Evolutionary conservation across 2,329 filamentous ascomycete species (phyloP).

Genomic region (Sclerotinia trifoliorum): DNA sequence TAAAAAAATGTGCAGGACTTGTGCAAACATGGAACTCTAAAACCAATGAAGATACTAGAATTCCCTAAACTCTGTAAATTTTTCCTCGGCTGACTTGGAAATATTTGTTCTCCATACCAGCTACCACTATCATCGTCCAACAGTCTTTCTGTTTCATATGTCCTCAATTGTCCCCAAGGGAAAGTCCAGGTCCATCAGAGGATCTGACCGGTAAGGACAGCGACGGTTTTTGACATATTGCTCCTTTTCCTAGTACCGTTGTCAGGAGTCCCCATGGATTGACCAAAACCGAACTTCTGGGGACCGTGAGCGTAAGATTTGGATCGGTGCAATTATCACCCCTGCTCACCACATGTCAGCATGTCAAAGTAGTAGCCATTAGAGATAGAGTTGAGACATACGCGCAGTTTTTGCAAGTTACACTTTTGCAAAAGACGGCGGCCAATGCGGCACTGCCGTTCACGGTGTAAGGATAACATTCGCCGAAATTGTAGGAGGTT

Average conservation of each 20-base stretch:
- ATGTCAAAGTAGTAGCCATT: not conserved
- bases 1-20: not conserved
- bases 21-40: too few relatives aligned
- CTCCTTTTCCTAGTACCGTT: not conserved
- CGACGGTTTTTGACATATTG: not conserved
- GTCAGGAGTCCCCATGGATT: not conserved
- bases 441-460: not conserved
- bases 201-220: not conserved
- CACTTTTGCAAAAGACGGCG: constrained; percentile 11
- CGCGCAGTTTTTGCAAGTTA: not conserved
- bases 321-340: not conserved
- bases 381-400: not conserved
- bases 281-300: not conserved
- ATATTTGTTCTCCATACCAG: not conserved
- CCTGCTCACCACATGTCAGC: not conserved
- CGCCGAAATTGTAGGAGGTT: not conserved
- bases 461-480: constrained; percentile 5
- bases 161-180: not conserved
- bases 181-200: not conserved
- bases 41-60: not conserved
- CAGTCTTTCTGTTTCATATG: not conserved
- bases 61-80: not conserved
- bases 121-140: not conserved
- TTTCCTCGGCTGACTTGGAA: too few relatives aligned
- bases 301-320: not conserved